Evolutionary conservation across 768 basidiomycete genomes (phyloP), one percentile per base, ranked within the genome.

Genomic region (Botryobasidium botryosum): DNA sequence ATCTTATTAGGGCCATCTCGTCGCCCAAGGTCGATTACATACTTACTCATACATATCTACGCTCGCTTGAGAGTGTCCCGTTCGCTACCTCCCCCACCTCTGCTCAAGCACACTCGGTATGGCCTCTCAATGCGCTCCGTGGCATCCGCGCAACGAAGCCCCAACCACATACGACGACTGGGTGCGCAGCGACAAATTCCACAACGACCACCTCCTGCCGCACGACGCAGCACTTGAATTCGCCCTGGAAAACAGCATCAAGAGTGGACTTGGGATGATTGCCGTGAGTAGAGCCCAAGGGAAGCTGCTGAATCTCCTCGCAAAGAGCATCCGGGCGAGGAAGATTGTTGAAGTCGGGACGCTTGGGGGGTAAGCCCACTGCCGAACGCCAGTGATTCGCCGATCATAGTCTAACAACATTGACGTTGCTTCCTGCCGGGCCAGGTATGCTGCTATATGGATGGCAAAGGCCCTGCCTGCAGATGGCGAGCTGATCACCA

Each of bases 341-440:
- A 59, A 66, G 45, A 63, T 77, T 15, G 57, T 81, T 35, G 77
- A 79, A 53, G 68, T 81, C 39, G 78, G 77, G 0, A 78, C 77
- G 5, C 63, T 79, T 12, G 75, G 73, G 51, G 78, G 76, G 76
- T 77, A 43, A 48, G 58, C 49, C 21, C 13, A 31, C 21, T 21
- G 32, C 35, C n/a, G n/a, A n/a, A n/a, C n/a, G n/a, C n/a, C n/a
- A n/a, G n/a, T n/a, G n/a, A 36, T 44, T 33, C 24, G 45, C 25
- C 31, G 10, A 8, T 33, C 17, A n/a, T 33, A 17, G 8, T 8
- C 31, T 33, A 33, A 8, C 8, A 33, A 17, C 31, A 17, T 33
- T 33, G 31, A 33, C 31, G 17, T 33, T 8, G n/a, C 8, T 33
- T 33, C 31, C 20, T 5, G 33, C 17, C 32, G 35, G 7, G 4